These are phyloP conservation scores for Inga laurina DNA, from an alignment of 306 rosid genomes.

Conservation along the genomic window DNA sequence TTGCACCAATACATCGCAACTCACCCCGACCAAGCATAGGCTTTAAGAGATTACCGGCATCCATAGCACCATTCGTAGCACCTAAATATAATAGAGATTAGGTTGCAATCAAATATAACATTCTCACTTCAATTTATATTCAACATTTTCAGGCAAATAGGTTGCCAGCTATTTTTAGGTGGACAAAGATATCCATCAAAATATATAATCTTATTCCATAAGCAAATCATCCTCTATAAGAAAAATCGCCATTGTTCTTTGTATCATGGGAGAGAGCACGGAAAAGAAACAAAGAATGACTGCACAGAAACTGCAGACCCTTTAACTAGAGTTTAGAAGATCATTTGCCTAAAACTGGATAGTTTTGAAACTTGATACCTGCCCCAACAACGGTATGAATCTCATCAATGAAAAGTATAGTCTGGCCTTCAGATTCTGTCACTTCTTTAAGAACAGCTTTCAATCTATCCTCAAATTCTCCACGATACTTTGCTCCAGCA, in stretches of 20 bases:
- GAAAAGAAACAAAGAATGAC: conserved; percentile 4
- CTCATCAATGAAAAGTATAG: conserved; percentile 89
- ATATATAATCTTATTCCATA: neutral
- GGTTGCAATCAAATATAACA: conserved; percentile 19
- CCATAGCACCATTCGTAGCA: conserved; percentile 98
- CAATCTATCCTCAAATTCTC: conserved; percentile 98
- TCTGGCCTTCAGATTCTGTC: conserved; percentile 98
- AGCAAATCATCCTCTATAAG: neutral
- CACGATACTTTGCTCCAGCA: conserved; percentile 98
- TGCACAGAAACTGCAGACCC: conserved; percentile 4
- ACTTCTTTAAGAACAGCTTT: conserved; percentile 99
- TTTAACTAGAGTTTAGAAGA: conserved; percentile 13
- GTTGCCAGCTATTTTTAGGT: neutral
- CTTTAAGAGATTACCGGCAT: conserved; percentile 97
- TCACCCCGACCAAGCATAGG: conserved; percentile 99
- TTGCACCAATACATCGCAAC: conserved; percentile 95
- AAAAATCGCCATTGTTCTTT: conserved; percentile 3
- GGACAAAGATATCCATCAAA: conserved; percentile 7
- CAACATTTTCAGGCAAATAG: conserved; percentile 2
- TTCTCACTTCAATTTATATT: conserved; percentile 20
- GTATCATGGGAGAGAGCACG: neutral
- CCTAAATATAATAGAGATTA: conserved; percentile 52
- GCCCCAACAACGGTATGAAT: conserved; percentile 99
- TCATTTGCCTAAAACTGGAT: conserved; percentile 7
- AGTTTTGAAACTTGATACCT: conserved; percentile 54